A percentile compares a stretch with the other conserved stretches of the same genome.
phyloP scores from a whole-genome alignment of 2,329 filamentous ascomycete genomes.

The Nectriaceae sp. region DNA sequence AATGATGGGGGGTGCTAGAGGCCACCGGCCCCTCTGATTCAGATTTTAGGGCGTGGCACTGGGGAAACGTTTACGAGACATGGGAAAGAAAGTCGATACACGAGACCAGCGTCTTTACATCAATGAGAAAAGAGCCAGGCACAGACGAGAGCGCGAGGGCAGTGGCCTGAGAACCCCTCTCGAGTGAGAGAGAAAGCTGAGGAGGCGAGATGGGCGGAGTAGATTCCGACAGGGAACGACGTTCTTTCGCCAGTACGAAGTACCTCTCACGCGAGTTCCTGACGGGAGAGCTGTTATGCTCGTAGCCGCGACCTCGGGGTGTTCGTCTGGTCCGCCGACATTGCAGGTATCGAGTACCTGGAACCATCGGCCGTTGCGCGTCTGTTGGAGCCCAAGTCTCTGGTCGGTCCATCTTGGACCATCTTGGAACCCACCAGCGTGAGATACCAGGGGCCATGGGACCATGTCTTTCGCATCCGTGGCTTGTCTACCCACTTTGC shows the following conservation, averaged over 20 bases:
- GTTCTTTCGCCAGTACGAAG: too few relatives aligned
- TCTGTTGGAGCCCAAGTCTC: constrained; percentile 25
- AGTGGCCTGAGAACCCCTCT: too few relatives aligned
- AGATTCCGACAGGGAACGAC: too few relatives aligned
- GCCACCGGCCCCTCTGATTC: constrained; percentile 23
- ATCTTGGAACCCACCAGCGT: not conserved
- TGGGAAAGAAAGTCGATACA: constrained; percentile 22
- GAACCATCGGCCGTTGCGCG: constrained; percentile 17
- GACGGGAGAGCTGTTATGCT: constrained; percentile 5
- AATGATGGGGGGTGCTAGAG: constrained; percentile 15
- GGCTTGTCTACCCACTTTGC: constrained; percentile 10
- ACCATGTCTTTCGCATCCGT: constrained; percentile 17
- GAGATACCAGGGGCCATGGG: constrained; percentile 15
- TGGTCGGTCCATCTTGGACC: constrained; percentile 23
- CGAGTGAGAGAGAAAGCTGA: too few relatives aligned
- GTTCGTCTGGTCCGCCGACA: constrained; percentile 16
- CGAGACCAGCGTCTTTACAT: constrained; percentile 11
- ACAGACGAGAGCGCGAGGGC: not conserved
- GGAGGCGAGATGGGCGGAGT: too few relatives aligned
- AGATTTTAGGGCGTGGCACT: constrained; percentile 22
- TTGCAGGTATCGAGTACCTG: constrained; percentile 5
- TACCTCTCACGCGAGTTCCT: not conserved
- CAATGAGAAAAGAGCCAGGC: not conserved
- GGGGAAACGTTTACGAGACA: constrained; percentile 23
- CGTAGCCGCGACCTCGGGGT: constrained; percentile 18